phyloP scores from a whole-genome alignment of 1,139 yeast species.

The Diutina pseudorugosa region DNA sequence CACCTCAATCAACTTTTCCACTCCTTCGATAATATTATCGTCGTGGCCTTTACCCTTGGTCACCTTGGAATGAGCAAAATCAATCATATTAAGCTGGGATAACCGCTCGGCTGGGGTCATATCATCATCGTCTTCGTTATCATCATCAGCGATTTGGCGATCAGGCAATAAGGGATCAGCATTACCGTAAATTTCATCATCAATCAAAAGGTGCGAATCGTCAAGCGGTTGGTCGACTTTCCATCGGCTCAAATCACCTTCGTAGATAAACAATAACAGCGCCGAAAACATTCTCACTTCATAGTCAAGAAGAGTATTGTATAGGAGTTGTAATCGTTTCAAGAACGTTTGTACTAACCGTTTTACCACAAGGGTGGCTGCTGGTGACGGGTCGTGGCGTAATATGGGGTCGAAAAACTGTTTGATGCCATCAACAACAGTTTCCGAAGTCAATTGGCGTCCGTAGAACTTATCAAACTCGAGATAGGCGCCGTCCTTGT shows the following conservation, averaged over 20 bases:
- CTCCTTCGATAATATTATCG: slow-evolving; percentile 54
- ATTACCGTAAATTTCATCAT: slow-evolving; percentile 16
- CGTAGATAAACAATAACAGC: slow-evolving; percentile 64
- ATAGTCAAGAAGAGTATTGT: slow-evolving; percentile 46
- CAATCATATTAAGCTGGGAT: slow-evolving; percentile 58
- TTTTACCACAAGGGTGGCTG: slow-evolving; percentile 5
- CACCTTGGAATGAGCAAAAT: slow-evolving; percentile 77
- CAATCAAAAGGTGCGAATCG: slow-evolving; percentile 9
- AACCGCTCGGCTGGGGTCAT: slow-evolving; percentile 16
- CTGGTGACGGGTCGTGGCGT: slow-evolving; percentile 12
- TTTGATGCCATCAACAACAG: slow-evolving; percentile 35
- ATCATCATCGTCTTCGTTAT: slow-evolving; percentile 12
- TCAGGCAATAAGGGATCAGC: slow-evolving; percentile 27
- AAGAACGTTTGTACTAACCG: slow-evolving; percentile 28
- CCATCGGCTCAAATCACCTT: slow-evolving; percentile 50
- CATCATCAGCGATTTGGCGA: slow-evolving; percentile 17
- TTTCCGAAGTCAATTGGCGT: slow-evolving; percentile 34
- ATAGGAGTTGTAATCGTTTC: slow-evolving; percentile 49
- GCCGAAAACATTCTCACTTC: slow-evolving; percentile 65
- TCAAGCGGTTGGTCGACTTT: slow-evolving; percentile 8
- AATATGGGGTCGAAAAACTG: slow-evolving; percentile 30
- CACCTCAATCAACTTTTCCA: slow-evolving; percentile 42
- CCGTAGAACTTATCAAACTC: slow-evolving; percentile 64
- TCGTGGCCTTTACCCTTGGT: slow-evolving; percentile 60
- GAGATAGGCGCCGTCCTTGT: slow-evolving; percentile 16